Conservation (phyloP, 371 early-diverging fungal species). For the Thermomucor indicae-seudaticae region DNA sequence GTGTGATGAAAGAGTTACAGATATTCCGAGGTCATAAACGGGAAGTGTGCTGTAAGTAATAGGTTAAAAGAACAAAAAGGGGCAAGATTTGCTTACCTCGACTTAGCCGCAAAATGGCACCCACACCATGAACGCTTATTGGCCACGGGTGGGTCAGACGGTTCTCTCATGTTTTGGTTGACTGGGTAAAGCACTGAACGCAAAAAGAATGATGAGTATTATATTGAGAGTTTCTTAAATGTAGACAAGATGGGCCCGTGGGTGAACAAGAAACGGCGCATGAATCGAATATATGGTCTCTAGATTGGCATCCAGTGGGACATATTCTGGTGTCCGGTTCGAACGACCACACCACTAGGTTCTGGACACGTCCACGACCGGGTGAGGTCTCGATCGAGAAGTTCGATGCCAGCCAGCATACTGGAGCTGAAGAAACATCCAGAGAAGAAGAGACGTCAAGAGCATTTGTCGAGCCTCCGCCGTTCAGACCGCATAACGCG, state of each 20-base stretch:
- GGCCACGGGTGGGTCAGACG: conserved; percentile 95
- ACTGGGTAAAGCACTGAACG: conserved; percentile 73
- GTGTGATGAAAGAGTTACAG: conserved; percentile 94
- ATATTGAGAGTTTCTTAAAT: too few species aligned
- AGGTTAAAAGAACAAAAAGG: neutral
- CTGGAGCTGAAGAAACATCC: conserved; percentile 45
- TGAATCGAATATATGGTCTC: conserved; percentile 94
- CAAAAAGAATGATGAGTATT: too few species aligned
- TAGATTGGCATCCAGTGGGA: conserved; percentile 99
- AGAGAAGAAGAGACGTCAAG: conserved; percentile 37
- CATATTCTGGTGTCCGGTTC: conserved; percentile 97
- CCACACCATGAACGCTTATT: conserved; percentile 92
- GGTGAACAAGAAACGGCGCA: conserved; percentile 89
- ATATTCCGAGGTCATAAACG: conserved; percentile 91
- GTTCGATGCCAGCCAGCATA: conserved; percentile 55
- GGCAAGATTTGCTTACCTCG: neutral
- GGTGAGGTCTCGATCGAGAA: conserved; percentile 72
- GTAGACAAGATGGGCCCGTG: conserved; percentile 60
- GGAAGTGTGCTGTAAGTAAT: conserved; percentile 87
- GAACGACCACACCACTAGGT: conserved; percentile 97
- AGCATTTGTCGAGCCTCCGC: conserved; percentile 37
- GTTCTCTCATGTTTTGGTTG: conserved; percentile 92
- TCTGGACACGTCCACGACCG: conserved; percentile 97
- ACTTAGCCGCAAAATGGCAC: conserved; percentile 89
- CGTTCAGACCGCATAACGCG: conserved; percentile 39